Percentiles rank a stretch among this genome's conserved stretches.
These are phyloP conservation scores for Gnomoniopsis sp. DNA, from an alignment of 2,329 filamentous ascomycete genomes.

Conservation along the genomic window DNA sequence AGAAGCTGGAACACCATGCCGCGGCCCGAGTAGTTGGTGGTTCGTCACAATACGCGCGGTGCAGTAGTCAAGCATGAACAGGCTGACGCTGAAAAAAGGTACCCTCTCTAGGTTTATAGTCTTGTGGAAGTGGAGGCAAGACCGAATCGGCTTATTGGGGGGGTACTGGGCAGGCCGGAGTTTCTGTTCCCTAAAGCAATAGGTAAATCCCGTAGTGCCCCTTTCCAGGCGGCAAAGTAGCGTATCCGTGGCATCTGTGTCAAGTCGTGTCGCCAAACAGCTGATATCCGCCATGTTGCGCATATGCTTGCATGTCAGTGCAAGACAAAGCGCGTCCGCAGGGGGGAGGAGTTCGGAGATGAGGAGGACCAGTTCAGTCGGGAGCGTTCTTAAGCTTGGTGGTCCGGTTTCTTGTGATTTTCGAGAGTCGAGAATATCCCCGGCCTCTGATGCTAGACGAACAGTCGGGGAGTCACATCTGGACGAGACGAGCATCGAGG, in stretches of 20 bases:
- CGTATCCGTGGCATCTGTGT: conserved; percentile 10
- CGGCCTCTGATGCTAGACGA: not conserved
- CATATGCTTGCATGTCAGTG: conserved; percentile 16
- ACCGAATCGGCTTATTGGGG: too few relatives aligned
- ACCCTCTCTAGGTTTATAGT: too few relatives aligned
- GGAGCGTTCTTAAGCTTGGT: too few relatives aligned
- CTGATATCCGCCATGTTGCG: not conserved
- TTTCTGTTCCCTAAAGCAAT: conserved; percentile 4
- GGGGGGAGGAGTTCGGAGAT: conserved; percentile 10
- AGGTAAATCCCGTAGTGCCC: conserved; percentile 10
- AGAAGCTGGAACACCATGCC: conserved; percentile 13
- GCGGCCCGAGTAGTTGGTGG: conserved; percentile 14
- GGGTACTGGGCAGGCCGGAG: too few relatives aligned
- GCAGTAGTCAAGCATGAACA: conserved; percentile 4
- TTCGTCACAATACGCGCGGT: conserved; percentile 14
- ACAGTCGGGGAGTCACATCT: not conserved
- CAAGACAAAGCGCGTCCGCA: conserved; percentile 15
- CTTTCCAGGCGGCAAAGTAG: conserved; percentile 17
- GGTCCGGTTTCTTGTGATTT: too few relatives aligned
- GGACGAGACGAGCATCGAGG: not conserved
- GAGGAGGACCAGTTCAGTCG: conserved; percentile 4
- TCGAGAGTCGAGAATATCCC: not conserved
- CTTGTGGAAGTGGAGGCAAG: too few relatives aligned
- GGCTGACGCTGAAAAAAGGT: too few relatives aligned
- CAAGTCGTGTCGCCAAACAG: conserved; percentile 8